Evolutionary conservation across 805 yeast species (phyloP), one percentile per base, ranked within the genome.

Genomic region (Cyberlindnera meyerae): DNA sequence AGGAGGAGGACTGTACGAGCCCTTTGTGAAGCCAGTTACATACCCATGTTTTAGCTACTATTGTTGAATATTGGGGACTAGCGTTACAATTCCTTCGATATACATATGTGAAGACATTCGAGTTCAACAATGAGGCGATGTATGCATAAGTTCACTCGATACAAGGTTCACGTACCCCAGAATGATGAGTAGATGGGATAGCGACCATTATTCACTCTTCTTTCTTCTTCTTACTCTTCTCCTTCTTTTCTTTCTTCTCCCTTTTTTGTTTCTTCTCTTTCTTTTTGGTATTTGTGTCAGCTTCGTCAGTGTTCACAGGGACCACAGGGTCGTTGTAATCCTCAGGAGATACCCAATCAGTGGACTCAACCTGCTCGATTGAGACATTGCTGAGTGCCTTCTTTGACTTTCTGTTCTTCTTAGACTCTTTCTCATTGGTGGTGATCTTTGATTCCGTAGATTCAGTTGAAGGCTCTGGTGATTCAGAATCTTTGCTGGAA

Each of bases 291-390:
- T 31, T 26, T 25, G 18, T 31, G 22, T 24, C 29, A 26, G 27
- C 26, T 18, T 18, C 11, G 8, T 13, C 18, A 13, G 29, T 27
- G 13, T n/a, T n/a, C n/a, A n/a, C 18, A 8, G 8, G 14, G 2
- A 15, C 27, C 22, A 36, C 29, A 3, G 11, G 25, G 24, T 36
- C 44, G 13, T n/a, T 34, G 28, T 33, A 36, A 31, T 40, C 44
- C 21, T 29, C 29, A 7, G 45, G 38, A 5, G 45, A 37, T 5
- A 58, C 48, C 41, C 49, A 58, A 22, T 62, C 66, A 1, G 57
- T 47, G 4, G 68, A 73, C 49, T 70, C 70, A 9, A 68, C 69
- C 34, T 64, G 63, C 30, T 68, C 72, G 14, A 68, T 56, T 6
- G 69, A 59, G 37, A 69, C 51, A 40, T 64, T 65, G 28, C 18